phyloP scores from a whole-genome alignment of 345 rosid species.

The Dipteronia sinensis region DNA sequence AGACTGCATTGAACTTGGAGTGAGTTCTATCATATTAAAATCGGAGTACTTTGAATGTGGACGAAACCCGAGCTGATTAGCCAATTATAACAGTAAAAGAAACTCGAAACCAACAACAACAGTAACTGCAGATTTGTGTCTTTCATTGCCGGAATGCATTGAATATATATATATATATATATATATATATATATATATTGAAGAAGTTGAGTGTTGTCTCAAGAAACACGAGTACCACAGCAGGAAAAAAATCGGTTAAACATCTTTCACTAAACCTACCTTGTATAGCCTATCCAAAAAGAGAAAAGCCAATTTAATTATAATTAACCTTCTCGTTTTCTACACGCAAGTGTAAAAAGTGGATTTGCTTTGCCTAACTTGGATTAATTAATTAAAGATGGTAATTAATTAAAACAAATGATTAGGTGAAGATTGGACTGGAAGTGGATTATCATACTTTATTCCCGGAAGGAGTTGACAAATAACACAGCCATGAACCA shows the following conservation, averaged over 20 bases:
- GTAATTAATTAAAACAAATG: slow-evolving; percentile 7
- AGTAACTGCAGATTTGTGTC: neutral
- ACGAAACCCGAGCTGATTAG: neutral
- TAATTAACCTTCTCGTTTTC: neutral
- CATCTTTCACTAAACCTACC: slow-evolving; percentile 20
- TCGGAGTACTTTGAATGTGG: neutral
- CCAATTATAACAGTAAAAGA: neutral
- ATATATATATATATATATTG: no score
- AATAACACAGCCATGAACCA: neutral
- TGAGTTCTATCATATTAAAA: neutral
- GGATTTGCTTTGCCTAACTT: slow-evolving; percentile 35
- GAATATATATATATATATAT: no score
- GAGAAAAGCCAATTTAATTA: neutral
- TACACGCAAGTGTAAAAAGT: slow-evolving; percentile 19
- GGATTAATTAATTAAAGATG: neutral
- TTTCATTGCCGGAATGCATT: neutral
- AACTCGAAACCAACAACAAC: neutral
- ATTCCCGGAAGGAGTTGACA: slow-evolving; percentile 33
- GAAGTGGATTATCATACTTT: neutral
- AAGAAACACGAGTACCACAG: slow-evolving; percentile 19
- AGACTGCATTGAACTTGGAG: neutral
- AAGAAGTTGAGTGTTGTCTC: slow-evolving; percentile 34
- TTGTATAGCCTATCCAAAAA: neutral
- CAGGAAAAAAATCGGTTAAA: slow-evolving; percentile 9
- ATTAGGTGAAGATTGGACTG: slow-evolving; percentile 12